phyloP scores from a whole-genome alignment of 2,329 filamentous ascomycete genomes.

The Colletotrichum spinosum region DNA sequence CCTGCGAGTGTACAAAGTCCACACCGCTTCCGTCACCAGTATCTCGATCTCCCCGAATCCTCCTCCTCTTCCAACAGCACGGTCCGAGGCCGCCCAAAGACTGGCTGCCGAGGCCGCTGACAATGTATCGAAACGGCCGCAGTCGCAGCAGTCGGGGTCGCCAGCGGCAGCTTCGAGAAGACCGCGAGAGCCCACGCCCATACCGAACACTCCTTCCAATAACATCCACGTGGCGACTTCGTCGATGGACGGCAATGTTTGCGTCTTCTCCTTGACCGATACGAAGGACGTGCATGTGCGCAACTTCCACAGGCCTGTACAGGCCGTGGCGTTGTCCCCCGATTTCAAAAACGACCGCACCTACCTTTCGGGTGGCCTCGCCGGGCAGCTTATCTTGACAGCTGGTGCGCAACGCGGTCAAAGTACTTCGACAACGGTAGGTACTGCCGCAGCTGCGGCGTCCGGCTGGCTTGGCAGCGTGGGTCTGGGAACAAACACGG shows the following conservation, averaged over 20 bases:
- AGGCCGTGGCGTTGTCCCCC: conserved; percentile 92
- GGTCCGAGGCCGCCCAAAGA: conserved; percentile 53
- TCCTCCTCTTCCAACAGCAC: conserved; percentile 60
- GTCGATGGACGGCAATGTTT: conserved; percentile 96
- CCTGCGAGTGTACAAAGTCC: conserved; percentile 89
- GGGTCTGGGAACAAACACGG: conserved; percentile 80
- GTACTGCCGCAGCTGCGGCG: conserved; percentile 83
- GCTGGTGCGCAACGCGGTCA: conserved; percentile 82
- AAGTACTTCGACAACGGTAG: conserved; percentile 88
- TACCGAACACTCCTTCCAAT: conserved; percentile 85
- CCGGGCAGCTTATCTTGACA: conserved; percentile 89
- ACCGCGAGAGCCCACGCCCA: conserved; percentile 61
- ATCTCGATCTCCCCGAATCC: conserved; percentile 92
- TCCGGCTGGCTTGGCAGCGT: conserved; percentile 93
- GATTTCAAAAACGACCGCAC: conserved; percentile 91
- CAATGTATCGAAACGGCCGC: conserved; percentile 46
- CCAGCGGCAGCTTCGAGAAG: conserved; percentile 64
- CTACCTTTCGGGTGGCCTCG: conserved; percentile 90
- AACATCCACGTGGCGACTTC: conserved; percentile 94
- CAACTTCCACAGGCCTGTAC: conserved; percentile 93
- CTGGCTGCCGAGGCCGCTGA: conserved; percentile 49
- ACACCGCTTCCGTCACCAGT: conserved; percentile 89
- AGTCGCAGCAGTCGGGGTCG: conserved; percentile 51
- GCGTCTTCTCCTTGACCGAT: conserved; percentile 88
- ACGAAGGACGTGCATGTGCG: conserved; percentile 89